phyloP scores from a whole-genome alignment of 202 grass and related monocot genomes.

The Carex sylvatica region DNA sequence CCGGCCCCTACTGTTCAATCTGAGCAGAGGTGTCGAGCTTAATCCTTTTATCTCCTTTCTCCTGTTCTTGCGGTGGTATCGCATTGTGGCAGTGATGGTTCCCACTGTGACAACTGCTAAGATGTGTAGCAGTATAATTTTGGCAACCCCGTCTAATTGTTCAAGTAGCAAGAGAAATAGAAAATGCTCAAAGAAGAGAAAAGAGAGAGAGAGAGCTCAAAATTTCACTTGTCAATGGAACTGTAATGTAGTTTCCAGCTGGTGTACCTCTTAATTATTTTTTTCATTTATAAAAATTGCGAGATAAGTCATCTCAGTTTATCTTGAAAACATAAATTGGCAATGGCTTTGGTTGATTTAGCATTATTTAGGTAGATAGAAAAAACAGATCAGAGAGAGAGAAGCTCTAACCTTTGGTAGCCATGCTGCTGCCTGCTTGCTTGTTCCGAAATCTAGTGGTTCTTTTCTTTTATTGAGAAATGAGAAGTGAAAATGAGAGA shows the following conservation, averaged over 20 bases:
- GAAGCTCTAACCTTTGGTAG: background rate
- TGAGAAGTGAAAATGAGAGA: background rate
- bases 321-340: background rate
- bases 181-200: background rate
- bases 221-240: background rate
- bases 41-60: background rate
- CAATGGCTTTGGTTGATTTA: background rate
- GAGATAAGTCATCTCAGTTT: background rate
- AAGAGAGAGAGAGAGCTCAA: no score
- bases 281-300: background rate
- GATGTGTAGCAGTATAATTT: slow-evolving; percentile 39
- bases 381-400: background rate
- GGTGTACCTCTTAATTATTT: background rate
- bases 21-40: slow-evolving; percentile 37
- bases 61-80: slow-evolving; percentile 8
- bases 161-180: background rate
- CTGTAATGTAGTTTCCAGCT: background rate
- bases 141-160: slow-evolving; percentile 36
- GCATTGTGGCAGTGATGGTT: slow-evolving; percentile 24
- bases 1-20: slow-evolving; percentile 38
- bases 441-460: background rate
- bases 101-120: slow-evolving; percentile 44
- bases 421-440: background rate
- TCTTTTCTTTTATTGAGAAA: background rate
- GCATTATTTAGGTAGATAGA: background rate